Percentiles rank a stretch among this genome's conserved stretches.
Evolutionary conservation across 2,329 filamentous ascomycete species (phyloP).

Genomic region (Pezicula rhizophila): DNA sequence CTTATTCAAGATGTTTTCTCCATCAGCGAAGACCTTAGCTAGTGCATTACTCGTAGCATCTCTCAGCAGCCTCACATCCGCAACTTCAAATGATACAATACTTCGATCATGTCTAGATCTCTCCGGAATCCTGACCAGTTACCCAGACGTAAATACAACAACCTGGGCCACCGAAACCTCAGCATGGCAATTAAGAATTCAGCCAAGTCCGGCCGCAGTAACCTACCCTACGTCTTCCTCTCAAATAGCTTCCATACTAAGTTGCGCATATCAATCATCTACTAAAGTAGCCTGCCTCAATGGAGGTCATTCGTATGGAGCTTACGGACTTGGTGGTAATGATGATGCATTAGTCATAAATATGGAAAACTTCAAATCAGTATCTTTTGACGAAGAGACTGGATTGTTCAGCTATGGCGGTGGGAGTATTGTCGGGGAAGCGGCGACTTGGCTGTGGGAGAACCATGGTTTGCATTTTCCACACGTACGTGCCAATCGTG

Average conservation of each 20-base stretch:
- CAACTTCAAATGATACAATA: too few relatives aligned
- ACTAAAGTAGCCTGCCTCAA: conserved; percentile 7
- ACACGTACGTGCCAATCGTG: conserved; percentile 7
- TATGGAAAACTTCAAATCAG: conserved; percentile 8
- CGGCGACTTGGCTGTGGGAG: conserved; percentile 7
- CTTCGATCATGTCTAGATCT: too few relatives aligned
- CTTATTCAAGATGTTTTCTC: too few relatives aligned
- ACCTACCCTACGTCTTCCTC: conserved; percentile 4
- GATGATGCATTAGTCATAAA: conserved; percentile 8
- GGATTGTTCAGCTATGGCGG: conserved; percentile 8
- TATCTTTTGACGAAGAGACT: conserved; percentile 2
- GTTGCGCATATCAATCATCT: conserved; percentile 5
- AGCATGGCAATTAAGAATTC: conserved; percentile 10
- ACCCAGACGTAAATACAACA: neutral
- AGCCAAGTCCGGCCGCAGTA: conserved; percentile 2
- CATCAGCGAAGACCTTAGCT: too few relatives aligned
- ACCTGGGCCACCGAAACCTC: conserved; percentile 4
- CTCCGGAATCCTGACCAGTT: too few relatives aligned
- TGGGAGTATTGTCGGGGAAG: conserved; percentile 8
- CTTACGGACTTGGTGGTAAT: conserved; percentile 8
- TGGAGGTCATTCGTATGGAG: conserved; percentile 10
- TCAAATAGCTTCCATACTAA: conserved; percentile 5
- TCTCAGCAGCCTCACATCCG: too few relatives aligned
- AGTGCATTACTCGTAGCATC: too few relatives aligned
- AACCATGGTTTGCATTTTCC: conserved; percentile 8